phyloP scores from a whole-genome alignment of 208 protist species.

The Trypanosoma mega region DNA sequence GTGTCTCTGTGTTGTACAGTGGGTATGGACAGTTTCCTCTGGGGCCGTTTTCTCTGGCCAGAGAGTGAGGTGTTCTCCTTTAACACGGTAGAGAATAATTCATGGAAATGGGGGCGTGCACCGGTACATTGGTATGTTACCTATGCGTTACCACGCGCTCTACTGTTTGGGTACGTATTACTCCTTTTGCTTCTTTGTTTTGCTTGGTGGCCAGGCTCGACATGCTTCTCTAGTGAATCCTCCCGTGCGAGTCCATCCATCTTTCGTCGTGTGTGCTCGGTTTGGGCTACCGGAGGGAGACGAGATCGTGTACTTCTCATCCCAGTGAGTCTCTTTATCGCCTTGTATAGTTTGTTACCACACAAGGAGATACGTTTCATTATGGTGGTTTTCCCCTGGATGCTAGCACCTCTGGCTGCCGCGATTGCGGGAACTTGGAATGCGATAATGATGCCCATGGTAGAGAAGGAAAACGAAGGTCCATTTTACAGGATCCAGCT shows the following conservation, averaged over 20 bases:
- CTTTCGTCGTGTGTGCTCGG: not conserved
- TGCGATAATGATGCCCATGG: not conserved
- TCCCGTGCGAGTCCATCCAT: not conserved
- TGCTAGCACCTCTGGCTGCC: constrained; percentile 59
- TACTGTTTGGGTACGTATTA: constrained; percentile 41
- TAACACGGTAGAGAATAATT: constrained; percentile 90
- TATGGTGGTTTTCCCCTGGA: constrained; percentile 83
- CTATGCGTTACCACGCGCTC: constrained; percentile 69
- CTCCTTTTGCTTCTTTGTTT: constrained; percentile 22
- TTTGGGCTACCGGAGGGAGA: constrained; percentile 5
- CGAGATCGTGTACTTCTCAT: constrained; percentile 20
- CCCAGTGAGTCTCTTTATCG: constrained; percentile 58
- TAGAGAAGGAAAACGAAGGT: not conserved
- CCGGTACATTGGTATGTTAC: constrained; percentile 89
- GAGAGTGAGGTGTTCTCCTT: constrained; percentile 90
- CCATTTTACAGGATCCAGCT: too few relatives aligned
- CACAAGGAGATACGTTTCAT: constrained; percentile 96
- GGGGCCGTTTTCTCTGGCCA: constrained; percentile 84
- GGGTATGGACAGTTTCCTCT: constrained; percentile 83
- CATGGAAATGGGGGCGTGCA: constrained; percentile 70
- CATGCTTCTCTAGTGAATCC: not conserved
- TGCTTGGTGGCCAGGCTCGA: constrained; percentile 7
- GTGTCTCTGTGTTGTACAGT: constrained; percentile 33
- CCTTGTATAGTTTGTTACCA: constrained; percentile 82
- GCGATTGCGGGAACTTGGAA: constrained; percentile 25